phyloP scores from a whole-genome alignment of 2,329 filamentous ascomycete species.

The Cordyceps tenuipes region DNA sequence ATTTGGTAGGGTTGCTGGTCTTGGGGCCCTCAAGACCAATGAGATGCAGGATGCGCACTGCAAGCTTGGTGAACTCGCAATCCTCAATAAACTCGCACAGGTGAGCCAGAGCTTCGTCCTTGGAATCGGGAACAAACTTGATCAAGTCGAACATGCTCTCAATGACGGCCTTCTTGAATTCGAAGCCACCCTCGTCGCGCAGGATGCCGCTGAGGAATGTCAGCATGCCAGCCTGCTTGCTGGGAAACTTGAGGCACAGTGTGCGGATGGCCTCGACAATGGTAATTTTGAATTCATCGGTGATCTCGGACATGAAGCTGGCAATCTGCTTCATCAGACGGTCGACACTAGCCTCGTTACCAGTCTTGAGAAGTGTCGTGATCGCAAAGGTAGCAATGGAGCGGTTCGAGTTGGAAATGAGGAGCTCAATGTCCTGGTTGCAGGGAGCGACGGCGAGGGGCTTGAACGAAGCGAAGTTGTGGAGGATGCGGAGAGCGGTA shows the following conservation, averaged over 20 bases:
- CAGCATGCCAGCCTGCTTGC: constrained; percentile 96
- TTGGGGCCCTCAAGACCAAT: constrained; percentile 92
- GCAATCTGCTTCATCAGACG: constrained; percentile 98
- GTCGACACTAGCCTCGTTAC: constrained; percentile 94
- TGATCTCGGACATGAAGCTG: constrained; percentile 97
- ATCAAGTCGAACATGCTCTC: constrained; percentile 99
- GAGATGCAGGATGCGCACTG: constrained; percentile 88
- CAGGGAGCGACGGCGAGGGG: constrained; percentile 84
- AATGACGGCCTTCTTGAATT: constrained; percentile 95
- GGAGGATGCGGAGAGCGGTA: constrained; percentile 88
- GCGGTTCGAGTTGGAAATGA: constrained; percentile 94
- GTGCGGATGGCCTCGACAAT: constrained; percentile 98
- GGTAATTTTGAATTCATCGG: constrained; percentile 99
- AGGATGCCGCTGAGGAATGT: constrained; percentile 95
- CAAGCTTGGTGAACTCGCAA: constrained; percentile 97
- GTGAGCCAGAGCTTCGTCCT: constrained; percentile 77
- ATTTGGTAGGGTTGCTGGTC: constrained; percentile 93
- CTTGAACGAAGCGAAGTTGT: constrained; percentile 95
- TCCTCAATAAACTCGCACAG: constrained; percentile 99
- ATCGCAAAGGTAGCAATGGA: constrained; percentile 98
- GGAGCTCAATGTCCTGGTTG: constrained; percentile 93
- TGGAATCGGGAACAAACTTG: constrained; percentile 91
- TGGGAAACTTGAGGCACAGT: constrained; percentile 93
- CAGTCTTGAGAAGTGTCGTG: constrained; percentile 94
- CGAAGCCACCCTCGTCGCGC: constrained; percentile 92